Percentiles rank a stretch among this genome's conserved stretches.
Conservation (phyloP, 495 filamentous ascomycete species). For the Talaromyces liani region DNA sequence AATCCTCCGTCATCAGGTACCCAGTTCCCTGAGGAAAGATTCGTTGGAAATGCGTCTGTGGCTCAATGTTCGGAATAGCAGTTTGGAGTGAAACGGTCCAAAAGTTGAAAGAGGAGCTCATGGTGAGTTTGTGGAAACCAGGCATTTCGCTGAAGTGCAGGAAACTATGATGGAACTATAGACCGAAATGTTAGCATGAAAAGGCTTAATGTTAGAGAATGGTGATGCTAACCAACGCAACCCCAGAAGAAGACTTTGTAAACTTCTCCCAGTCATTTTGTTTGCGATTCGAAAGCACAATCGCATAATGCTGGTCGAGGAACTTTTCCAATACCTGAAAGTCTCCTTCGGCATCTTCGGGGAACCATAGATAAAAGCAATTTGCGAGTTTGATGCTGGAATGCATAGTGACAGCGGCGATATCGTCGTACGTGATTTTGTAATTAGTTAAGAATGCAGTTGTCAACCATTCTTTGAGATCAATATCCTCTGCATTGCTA, state of each 20-base stretch:
- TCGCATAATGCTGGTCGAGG: slow-evolving; percentile 21
- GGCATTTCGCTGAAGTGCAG: slow-evolving; percentile 22
- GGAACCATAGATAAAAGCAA: slow-evolving; percentile 34
- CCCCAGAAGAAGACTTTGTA: slow-evolving; percentile 22
- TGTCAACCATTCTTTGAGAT: slow-evolving; percentile 7
- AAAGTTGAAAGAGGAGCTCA: slow-evolving; percentile 21
- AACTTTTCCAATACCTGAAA: slow-evolving; percentile 18
- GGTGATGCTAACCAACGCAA: slow-evolving; percentile 27
- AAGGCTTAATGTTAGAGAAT: slow-evolving; percentile 4
- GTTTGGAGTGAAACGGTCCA: slow-evolving; percentile 29
- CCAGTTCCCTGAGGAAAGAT: slow-evolving; percentile 52
- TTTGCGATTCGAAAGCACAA: slow-evolving; percentile 24
- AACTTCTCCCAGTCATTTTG: slow-evolving; percentile 35
- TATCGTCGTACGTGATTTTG: slow-evolving; percentile 13
- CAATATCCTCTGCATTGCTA: neutral
- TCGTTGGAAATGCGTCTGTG: slow-evolving; percentile 26
- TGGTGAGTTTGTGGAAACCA: slow-evolving; percentile 13
- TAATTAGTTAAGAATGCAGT: slow-evolving; percentile 13
- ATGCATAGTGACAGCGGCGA: slow-evolving; percentile 10
- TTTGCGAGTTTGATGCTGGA: slow-evolving; percentile 10
- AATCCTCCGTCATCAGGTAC: slow-evolving; percentile 58
- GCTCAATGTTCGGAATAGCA: slow-evolving; percentile 18
- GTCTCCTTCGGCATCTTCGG: slow-evolving; percentile 19
- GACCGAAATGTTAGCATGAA: no score
- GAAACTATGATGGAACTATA: slow-evolving; percentile 35